Evolutionary conservation across 2,329 filamentous ascomycete genomes (phyloP), one percentile per base, ranked within the genome.

Genomic region (Sclerotinia sclerotiorum): DNA sequence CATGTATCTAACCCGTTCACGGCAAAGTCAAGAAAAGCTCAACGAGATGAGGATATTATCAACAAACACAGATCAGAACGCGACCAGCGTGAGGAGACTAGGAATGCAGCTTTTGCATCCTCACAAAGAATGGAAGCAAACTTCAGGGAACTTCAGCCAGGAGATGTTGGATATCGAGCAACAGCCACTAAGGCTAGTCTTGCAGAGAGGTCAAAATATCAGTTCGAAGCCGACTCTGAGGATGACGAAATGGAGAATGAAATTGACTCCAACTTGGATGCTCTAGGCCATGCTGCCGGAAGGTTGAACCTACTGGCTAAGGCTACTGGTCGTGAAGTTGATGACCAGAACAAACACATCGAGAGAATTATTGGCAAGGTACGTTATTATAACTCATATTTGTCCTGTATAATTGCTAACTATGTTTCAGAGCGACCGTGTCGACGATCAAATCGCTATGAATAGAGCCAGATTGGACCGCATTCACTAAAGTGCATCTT

Each of bases 1-100:
- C 90, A 93, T 75, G 89, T 94, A 35, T 83, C 84, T 65, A 93
- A 93, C 74, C 90, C 90, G 0, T 92, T 97, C 77, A 95, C 91
- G 0, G 87, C 87, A 19, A 87, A 86, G 71, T 85, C 84, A 72
- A 85, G 89, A 56, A 85, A 84, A 39, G 83, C 84, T 67, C 87
- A 86, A 68, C 85, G 87, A 52, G 91, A 95, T 72, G 83, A 89
- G 63, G 84, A 87, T 67, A 85, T 91, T 56, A 82, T 96, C 75
- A 87, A 90, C 57, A 89, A 89, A 68, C 87, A 91, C 74, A 85
- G 88, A 46, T 77, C 83, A 69, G 89, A 93, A 70, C 83, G 88
- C 32, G 87, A 88, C 11, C 83, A 88, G 74, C 85, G 89, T 69
- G 89, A 91, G 58, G 79, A 87, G 13, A 88, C 87, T 24, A 84